phyloP scores from a whole-genome alignment of 2,329 filamentous ascomycete genomes.

The Xylariales sp. region DNA sequence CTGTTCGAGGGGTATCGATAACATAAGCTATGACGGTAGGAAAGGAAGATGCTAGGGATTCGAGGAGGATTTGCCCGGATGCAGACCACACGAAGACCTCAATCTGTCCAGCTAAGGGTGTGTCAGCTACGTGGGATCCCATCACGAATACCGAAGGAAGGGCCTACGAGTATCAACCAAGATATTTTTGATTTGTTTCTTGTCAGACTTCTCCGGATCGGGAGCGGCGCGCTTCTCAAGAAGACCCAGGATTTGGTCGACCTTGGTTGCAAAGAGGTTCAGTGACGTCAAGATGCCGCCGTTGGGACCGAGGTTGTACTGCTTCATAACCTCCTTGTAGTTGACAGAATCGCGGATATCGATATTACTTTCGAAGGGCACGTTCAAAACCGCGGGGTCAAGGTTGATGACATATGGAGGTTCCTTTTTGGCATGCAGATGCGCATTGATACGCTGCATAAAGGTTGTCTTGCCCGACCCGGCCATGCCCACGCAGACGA shows the following conservation, averaged over 20 bases:
- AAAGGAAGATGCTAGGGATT: constrained; percentile 91
- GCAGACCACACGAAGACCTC: constrained; percentile 99
- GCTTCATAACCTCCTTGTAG: constrained; percentile 99
- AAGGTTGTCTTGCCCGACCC: constrained; percentile 99
- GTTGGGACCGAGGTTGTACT: constrained; percentile 97
- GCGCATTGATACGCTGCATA: constrained; percentile 96
- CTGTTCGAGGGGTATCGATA: constrained; percentile 94
- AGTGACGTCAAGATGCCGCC: constrained; percentile 95
- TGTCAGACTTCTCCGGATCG: constrained; percentile 68
- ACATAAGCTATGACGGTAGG: constrained; percentile 97
- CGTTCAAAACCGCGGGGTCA: constrained; percentile 91
- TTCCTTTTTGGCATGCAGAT: constrained; percentile 83
- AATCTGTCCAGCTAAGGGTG: constrained; percentile 79
- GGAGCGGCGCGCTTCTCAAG: constrained; percentile 87
- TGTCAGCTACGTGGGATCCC: constrained; percentile 12
- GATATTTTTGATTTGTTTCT: constrained; percentile 80
- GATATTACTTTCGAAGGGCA: constrained; percentile 97
- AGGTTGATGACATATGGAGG: constrained; percentile 97
- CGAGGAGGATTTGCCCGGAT: constrained; percentile 91
- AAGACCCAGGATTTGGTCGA: constrained; percentile 90
- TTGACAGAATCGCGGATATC: constrained; percentile 99
- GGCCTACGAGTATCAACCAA: constrained; percentile 82
- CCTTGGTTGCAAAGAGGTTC: constrained; percentile 97
- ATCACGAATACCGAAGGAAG: background rate
- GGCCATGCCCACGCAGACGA: constrained; percentile 98